Conservation (phyloP, 306 rosid genomes). For the Crataegus laevigata region DNA sequence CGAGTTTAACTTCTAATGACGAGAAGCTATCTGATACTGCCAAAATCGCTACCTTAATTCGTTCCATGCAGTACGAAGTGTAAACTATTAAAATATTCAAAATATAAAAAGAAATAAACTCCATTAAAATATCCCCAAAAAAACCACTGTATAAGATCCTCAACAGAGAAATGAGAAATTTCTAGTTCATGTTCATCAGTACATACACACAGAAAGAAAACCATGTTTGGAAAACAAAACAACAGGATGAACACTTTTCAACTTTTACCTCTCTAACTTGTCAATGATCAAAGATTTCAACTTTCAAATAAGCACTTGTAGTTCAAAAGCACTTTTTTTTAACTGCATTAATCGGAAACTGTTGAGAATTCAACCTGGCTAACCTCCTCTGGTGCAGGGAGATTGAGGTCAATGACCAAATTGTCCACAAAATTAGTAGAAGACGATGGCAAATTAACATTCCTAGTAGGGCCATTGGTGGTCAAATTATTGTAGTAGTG, state of each 20-base stretch:
- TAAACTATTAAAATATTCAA: neutral
- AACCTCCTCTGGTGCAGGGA: slow-evolving; percentile 24
- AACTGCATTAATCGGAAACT: neutral
- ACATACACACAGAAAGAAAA: neutral
- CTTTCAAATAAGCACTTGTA: neutral
- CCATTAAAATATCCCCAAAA: neutral
- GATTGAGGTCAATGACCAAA: slow-evolving; percentile 37
- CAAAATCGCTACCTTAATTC: neutral
- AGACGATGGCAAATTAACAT: neutral
- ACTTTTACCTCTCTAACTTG: neutral
- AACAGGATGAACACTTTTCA: neutral
- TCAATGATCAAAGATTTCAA: neutral
- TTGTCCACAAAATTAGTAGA: neutral
- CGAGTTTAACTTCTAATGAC: too few species aligned
- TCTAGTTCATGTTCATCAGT: neutral
- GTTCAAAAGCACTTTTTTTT: neutral
- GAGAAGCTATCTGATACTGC: too few species aligned
- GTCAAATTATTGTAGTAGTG: slow-evolving; percentile 21
- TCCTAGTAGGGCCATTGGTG: neutral
- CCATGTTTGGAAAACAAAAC: neutral
- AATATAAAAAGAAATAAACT: neutral
- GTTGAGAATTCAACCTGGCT: neutral
- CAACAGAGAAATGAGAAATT: neutral
- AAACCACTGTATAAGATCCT: neutral
- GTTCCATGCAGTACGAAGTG: neutral